Base-by-base conservation (phyloP, 2,329 filamentous ascomycete species). In the Tolypocladium cylindrosporum region DNA sequence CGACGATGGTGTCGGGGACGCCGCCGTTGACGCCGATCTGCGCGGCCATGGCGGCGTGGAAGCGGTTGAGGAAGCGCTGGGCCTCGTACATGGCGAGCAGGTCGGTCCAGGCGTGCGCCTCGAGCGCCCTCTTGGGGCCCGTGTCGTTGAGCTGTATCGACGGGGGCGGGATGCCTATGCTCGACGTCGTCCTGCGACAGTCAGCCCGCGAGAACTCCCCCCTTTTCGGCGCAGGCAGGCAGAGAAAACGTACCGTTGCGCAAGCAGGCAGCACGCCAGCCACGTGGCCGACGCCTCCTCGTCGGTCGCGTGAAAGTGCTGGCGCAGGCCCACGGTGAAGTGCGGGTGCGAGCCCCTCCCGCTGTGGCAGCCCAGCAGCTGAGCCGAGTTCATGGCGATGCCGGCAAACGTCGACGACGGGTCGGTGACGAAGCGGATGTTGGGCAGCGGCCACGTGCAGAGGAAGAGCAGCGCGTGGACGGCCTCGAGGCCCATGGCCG, bases 281-380 rank as follows among this genome's bases (percentile, higher is more conserved):
- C 80, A 83, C 0, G 80, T 81, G 53, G 72, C 77, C 0, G 74
- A 72, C 2, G 80, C 80, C 58, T 82, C 79, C 58, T 82, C 77
- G 56, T 82, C 75, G 0, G 77, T 77, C 48, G 76, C 74, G 2
- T 70, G 72, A 53, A 75, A 71, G 31, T 74, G 71, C 56, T 75
- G 73, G 24, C 74, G 74, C 9, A 72, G 67, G 0, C 77, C 76
- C 14, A 78, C 71, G 45, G 72, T 72, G 57, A 79, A 80, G 60
- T 80, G 77, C 0, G 74, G 73, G 56, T 82, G 74, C 1, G 72
- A 72, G n/a, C 80, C 80, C 11, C 74, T 75, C 6, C 80, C 79
- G 0, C 77, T 81, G 59, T 83, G 80, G 27, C 82, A 68, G 0
- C 80, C 81, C 3, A 80, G 69, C 21, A 79, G 67, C 58, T 79